Base-by-base conservation (phyloP, 768 basidiomycete species). In the Hygrocybe coccinea region DNA sequence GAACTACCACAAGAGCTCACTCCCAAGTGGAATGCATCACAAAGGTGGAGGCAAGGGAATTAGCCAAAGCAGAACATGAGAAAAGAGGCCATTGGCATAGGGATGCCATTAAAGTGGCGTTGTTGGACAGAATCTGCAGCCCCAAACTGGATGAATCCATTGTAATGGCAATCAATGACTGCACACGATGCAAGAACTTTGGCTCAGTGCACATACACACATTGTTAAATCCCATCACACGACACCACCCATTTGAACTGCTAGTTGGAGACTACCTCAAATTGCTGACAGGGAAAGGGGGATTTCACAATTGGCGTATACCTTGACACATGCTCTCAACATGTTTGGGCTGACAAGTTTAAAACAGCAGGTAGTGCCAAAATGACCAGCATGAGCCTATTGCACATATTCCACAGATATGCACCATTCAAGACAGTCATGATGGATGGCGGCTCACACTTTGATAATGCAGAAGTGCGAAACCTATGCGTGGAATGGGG, bases 21-120 rank as follows among this genome's bases (percentile, higher is more conserved):
- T 25, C 63, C 22, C 39, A 57, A 33, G 43, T 60, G n/a, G 71
- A 72, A 44, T 74, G 71, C 25, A 44, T 72, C 0, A 44, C 58
- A 68, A 65, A 17, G 11, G 5, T 22, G 11, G 44, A 46, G 22
- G 44, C 17, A 12, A 19, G n/a, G 11, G 44, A 46, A 19, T 11
- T 46, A 22, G 44, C 44, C 44, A 17, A 22, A 22, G 12, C 11
- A 21, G 17, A 46, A 17, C 44, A 46, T 17, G 12, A 46, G 21
- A 22, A 46, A n/a, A 5, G 22, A 19, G 44, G 17, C 15, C 44
- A 46, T 22, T 46, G 15, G 15, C 17, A 22, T 12, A n/a, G 21
- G 17, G 44, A 46, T 12, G 17, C 15, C 44, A 22, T 17, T 17
- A 46, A 7, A 22, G 6, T 46, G 11, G 22, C 17, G 11, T 22